Evolutionary conservation across 164 flowering plant genomes (phyloP).

Genomic region (Vitis labrusca): DNA sequence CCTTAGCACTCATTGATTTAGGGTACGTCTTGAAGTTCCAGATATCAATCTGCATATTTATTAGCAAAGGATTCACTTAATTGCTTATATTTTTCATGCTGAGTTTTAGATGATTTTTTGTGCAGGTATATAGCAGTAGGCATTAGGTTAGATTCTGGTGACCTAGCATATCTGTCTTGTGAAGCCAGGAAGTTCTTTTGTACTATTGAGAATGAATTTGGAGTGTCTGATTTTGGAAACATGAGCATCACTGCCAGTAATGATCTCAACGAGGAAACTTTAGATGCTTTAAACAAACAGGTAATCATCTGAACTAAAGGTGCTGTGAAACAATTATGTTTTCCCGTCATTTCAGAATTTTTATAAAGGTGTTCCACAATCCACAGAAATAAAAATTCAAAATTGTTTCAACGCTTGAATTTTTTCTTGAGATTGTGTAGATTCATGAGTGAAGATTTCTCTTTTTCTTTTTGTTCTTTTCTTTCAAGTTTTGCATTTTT

Average conservation of each 20-base stretch:
- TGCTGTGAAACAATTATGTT: neutral
- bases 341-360: neutral
- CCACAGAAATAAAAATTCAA: neutral
- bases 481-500: too few relatives aligned
- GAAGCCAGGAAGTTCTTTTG: conserved; percentile 80
- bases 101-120: conserved; percentile 3
- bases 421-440: neutral
- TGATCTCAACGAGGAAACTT: conserved; percentile 97
- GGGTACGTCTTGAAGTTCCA: conserved; percentile 61
- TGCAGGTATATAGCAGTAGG: conserved; percentile 91
- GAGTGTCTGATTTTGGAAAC: conserved; percentile 73
- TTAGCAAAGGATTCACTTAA: neutral
- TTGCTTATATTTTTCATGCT: neutral
- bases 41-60: neutral
- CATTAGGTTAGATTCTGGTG: conserved; percentile 96
- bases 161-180: conserved; percentile 86
- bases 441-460: too few relatives aligned
- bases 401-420: neutral
- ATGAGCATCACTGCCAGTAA: conserved; percentile 90
- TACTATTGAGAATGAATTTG: conserved; percentile 77
- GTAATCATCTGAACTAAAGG: conserved; percentile 27
- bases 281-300: conserved; percentile 98
- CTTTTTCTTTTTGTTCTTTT: too few relatives aligned
- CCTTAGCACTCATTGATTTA: conserved; percentile 82
- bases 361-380: neutral